Conservation (phyloP, 345 rosid genomes). For the Barbarea vulgaris region DNA sequence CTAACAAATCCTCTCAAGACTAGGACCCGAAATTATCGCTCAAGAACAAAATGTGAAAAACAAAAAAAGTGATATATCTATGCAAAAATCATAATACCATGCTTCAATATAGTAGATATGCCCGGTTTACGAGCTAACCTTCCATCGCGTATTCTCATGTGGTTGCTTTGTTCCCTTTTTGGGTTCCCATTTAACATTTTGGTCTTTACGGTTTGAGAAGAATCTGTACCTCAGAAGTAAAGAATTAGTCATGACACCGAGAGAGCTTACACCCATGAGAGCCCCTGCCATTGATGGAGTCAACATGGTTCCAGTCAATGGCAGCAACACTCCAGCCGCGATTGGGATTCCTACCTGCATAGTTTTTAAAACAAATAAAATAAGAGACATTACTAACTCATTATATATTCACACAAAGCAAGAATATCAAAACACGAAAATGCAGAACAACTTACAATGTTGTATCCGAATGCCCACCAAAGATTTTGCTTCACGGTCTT, state of each 20-base stretch:
- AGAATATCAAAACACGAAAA: slow-evolving; percentile 1
- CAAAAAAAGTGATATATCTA: not conserved
- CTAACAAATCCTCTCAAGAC: not conserved
- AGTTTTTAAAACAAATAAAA: not conserved
- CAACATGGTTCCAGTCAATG: slow-evolving; percentile 79
- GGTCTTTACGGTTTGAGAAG: slow-evolving; percentile 46
- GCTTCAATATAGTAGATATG: not conserved
- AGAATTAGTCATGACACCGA: slow-evolving; percentile 93
- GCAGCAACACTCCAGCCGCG: slow-evolving; percentile 89
- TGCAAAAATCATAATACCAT: slow-evolving; percentile 16
- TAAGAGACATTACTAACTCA: not conserved
- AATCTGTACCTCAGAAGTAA: slow-evolving; percentile 71
- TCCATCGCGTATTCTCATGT: slow-evolving; percentile 35
- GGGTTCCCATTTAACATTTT: slow-evolving; percentile 37
- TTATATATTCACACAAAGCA: slow-evolving; percentile 16
- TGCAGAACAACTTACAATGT: slow-evolving; percentile 66
- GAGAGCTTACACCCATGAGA: slow-evolving; percentile 94
- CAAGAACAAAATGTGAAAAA: not conserved
- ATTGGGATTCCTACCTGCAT: slow-evolving; percentile 84
- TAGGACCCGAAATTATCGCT: not conserved
- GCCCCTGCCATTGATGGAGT: slow-evolving; percentile 98
- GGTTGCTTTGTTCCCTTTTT: slow-evolving; percentile 33
- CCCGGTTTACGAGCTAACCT: slow-evolving; percentile 21
- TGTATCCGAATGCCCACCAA: slow-evolving; percentile 99
- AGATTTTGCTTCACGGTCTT: slow-evolving; percentile 96